Evolutionary conservation across 768 basidiomycete genomes (phyloP), one percentile per base, ranked within the genome.

Genomic region (Phylloporus arenicola): DNA sequence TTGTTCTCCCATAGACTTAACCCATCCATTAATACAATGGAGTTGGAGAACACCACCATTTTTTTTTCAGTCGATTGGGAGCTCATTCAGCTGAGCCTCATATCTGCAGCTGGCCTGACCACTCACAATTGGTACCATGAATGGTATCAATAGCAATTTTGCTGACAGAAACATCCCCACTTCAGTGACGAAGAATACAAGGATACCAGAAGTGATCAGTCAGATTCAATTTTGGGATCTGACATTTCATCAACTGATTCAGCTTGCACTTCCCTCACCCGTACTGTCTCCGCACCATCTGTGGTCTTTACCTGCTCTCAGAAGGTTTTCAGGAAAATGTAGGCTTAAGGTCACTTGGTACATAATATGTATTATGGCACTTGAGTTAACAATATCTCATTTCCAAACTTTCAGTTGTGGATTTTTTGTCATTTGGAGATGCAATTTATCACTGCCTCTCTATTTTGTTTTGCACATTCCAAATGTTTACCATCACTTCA

Each of bases 271-370:
- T 14, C 6, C 7, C 25, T 25, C 25, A 25, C 25, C 6, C 6
- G 13, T 34, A 34, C 33, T 34, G 33, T 16, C 4, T 4, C 33
- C 8, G 6, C 13, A 7, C 33, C 33, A 34, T 34, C 33, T 6
- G 6, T 34, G 6, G n/a, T 34, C 14, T 13, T 6, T 34, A 13
- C n/a, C 33, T 16, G 14, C 4, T 34, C 33, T 34, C 33, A 34
- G 33, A 34, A n/a, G 33, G 14, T 34, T 34, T 4, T n/a, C n/a
- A 34, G 33, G 33, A n/a, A 7, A 34, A 14, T 34, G 12, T 34
- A 34, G n/a, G n/a, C 24, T 24, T 24, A 6, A 24, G 24, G 24
- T 24, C 24, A 24, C 24, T 24, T 6, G 6, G 24, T 77, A 25
- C 25, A 6, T 24, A 24, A 24, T 24, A 24, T 6, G 24, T 6